phyloP scores from a whole-genome alignment of 75 land plant genomes.

The Picea glauca region DNA sequence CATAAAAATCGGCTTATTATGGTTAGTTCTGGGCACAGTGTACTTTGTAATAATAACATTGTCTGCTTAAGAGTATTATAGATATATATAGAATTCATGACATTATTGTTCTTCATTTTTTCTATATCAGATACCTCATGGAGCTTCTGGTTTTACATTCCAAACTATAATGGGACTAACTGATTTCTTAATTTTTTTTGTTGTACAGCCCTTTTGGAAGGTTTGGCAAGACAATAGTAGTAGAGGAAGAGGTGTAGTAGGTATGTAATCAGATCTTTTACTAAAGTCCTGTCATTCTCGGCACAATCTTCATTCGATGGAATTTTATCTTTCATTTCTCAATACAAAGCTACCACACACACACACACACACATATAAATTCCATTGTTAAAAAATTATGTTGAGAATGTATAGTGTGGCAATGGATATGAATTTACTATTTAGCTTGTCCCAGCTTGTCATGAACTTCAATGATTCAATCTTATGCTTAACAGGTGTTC shows the following conservation, averaged over 20 bases:
- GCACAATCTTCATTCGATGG: too few species aligned
- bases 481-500: conserved; percentile 45
- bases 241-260: conserved; percentile 78
- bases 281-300: too few species aligned
- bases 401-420: too few species aligned
- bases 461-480: too few species aligned
- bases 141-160: neutral
- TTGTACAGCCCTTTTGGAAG: conserved; percentile 85
- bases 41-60: neutral
- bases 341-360: too few species aligned
- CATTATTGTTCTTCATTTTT: neutral
- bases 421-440: too few species aligned
- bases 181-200: neutral
- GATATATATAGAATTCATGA: neutral
- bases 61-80: neutral
- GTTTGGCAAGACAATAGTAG: conserved; percentile 57
- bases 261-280: conserved; percentile 21
- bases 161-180: neutral
- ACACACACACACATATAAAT: too few species aligned
- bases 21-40: conserved; percentile 30
- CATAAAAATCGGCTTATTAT: conserved; percentile 93
- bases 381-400: too few species aligned
- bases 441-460: too few species aligned
- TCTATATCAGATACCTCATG: neutral
- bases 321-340: too few species aligned